Percentiles rank a stretch among this genome's conserved stretches.
These are phyloP conservation scores for Pseudomonodictys pantanalensis DNA, from an alignment of 495 filamentous ascomycete species.

Conservation along the genomic window DNA sequence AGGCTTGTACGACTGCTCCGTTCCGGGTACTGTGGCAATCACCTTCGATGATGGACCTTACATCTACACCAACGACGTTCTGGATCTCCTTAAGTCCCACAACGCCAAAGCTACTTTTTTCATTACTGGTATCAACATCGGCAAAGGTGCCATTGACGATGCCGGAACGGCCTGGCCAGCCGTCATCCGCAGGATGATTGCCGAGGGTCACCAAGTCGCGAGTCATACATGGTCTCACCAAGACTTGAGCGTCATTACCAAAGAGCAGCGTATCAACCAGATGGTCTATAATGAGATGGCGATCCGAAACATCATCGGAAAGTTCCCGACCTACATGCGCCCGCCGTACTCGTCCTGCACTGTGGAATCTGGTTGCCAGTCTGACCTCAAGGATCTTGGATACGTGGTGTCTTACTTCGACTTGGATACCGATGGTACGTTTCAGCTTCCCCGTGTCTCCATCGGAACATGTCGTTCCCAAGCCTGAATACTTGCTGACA, in stretches of 20 bases:
- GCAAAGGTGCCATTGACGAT: conserved; percentile 68
- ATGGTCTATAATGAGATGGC: conserved; percentile 78
- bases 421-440: conserved; percentile 61
- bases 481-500: too few species aligned
- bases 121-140: conserved; percentile 69
- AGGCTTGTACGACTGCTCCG: conserved; percentile 64
- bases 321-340: conserved; percentile 81
- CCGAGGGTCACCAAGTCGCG: conserved; percentile 75
- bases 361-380: conserved; percentile 53
- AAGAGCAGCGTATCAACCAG: conserved; percentile 58
- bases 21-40: conserved; percentile 63
- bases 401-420: conserved; percentile 76
- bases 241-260: conserved; percentile 59
- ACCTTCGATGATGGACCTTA: conserved; percentile 80
- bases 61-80: conserved; percentile 63
- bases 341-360: conserved; percentile 76
- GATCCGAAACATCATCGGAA: conserved; percentile 70
- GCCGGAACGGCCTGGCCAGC: conserved; percentile 54
- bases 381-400: conserved; percentile 60
- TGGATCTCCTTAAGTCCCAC: conserved; percentile 64
- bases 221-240: conserved; percentile 84
- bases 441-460: not conserved
- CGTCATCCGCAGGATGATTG: conserved; percentile 66
- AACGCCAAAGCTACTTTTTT: conserved; percentile 75
- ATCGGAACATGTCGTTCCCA: not conserved